Base-by-base conservation (phyloP, 225 moss, liverwort and hornwort genomes). In the Bryoerythrophyllum caledonicum region DNA sequence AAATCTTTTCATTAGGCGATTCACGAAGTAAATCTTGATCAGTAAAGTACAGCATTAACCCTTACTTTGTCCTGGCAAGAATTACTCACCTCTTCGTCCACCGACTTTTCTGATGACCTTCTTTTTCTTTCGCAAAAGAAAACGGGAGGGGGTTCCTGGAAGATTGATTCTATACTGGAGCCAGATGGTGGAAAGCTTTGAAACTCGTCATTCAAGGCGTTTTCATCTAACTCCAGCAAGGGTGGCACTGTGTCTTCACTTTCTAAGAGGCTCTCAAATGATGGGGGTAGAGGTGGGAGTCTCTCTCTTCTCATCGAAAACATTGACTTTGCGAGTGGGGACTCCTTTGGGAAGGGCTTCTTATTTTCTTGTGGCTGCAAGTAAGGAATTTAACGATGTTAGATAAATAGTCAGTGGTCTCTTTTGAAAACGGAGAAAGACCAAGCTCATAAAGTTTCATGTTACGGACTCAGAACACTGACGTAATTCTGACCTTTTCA, bases 251-350 rank as follows among this genome's bases (percentile, higher is more conserved):
- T 67, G 60, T 84, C 90, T 68, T 91, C 93, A 67, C 80, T 88
- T 76, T 94, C 92, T 67, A 82, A 76, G 32, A 96, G 70, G 68
- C 77, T 84, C 77, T 86, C 94, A 78, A 97, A 94, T 60, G 96
- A 94, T 52, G 93, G 91, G 10, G 94, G 96, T 59, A 93, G 72
- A 74, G 86, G 87, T 43, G 83, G 91, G 30, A 88, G 83, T 71
- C 89, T 83, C 34, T 81, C 83, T 71, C 82, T 87, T 71, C 83
- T 86, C 26, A 82, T 68, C 69, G 89, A 85, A 56, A 84, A 51
- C 26, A 86, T 57, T 59, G 80, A 60, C 26, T 72, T 86, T 38
- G 48, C 67, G 43, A 70, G 54, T 32, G 84, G 68, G 26, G 80
- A 57, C 52, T 88, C 87, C 71, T 78, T 82, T 46, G 85, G 60